Evolutionary conservation across 768 basidiomycete genomes (phyloP).

Genomic region (Trametes cingulata): DNA sequence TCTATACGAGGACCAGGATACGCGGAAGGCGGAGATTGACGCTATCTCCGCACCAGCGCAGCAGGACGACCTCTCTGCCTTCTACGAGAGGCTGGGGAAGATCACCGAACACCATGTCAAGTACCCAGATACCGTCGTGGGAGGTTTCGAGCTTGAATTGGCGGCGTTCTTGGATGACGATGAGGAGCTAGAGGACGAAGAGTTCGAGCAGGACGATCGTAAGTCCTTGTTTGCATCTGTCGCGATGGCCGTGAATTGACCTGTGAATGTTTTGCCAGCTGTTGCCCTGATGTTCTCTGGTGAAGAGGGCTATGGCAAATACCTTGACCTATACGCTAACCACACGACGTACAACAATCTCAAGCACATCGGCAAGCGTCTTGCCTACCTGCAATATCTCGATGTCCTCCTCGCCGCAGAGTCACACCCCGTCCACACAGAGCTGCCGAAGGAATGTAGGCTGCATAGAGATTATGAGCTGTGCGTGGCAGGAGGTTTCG

Average conservation of each 20-base stretch:
- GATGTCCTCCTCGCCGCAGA: slow-evolving; percentile 76
- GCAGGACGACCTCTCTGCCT: slow-evolving; percentile 79
- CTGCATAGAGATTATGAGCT: slow-evolving; percentile 75
- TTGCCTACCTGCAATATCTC: slow-evolving; percentile 92
- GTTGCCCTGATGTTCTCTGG: slow-evolving; percentile 90
- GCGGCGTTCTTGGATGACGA: slow-evolving; percentile 74
- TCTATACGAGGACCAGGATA: slow-evolving; percentile 77
- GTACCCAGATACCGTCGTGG: slow-evolving; percentile 88
- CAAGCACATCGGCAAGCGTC: slow-evolving; percentile 77
- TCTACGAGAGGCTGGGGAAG: slow-evolving; percentile 94
- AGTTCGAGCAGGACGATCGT: slow-evolving; percentile 87
- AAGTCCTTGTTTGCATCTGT: slow-evolving; percentile 36
- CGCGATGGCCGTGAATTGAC: not conserved
- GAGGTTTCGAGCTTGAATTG: slow-evolving; percentile 82
- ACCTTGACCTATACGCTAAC: slow-evolving; percentile 87
- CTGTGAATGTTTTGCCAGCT: slow-evolving; percentile 43
- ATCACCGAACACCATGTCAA: slow-evolving; percentile 95
- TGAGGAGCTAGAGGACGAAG: slow-evolving; percentile 71
- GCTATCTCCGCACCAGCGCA: slow-evolving; percentile 57
- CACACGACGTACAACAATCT: slow-evolving; percentile 91
- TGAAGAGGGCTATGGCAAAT: slow-evolving; percentile 93
- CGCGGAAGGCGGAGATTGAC: slow-evolving; percentile 67
- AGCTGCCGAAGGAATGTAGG: slow-evolving; percentile 68
- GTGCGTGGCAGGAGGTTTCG: slow-evolving; percentile 46
- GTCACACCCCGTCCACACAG: slow-evolving; percentile 59